Base-by-base conservation (phyloP, 2,329 filamentous ascomycete genomes). In the Hansfordia pulvinata region DNA sequence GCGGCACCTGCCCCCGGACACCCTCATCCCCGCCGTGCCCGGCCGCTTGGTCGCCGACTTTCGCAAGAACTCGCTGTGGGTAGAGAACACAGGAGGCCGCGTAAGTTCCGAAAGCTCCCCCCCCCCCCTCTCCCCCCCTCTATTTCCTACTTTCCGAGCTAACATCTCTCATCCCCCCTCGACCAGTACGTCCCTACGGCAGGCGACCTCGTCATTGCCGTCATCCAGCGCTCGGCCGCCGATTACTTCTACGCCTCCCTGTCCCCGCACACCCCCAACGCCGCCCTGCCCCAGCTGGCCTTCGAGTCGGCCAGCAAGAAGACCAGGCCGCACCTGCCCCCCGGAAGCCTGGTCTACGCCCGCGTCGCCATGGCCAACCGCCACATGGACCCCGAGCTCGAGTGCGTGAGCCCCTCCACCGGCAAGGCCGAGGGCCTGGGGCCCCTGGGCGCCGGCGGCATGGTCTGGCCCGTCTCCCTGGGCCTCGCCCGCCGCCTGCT, bases 281-380 rank as follows among this genome's bases (percentile, higher is more conserved):
- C 81, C 1, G 60, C 81, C 11, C 72, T 96, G 1, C 84, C 82
- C 0, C 81, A 93, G 38, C 66, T 96, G 12, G 73, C 85, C n/a
- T 98, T 98, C 50, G 88, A 96, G 53, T 75, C 76, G 35, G 90
- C 85, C 11, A 84, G 79, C 23, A 90, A 86, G 53, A 96, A 96
- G 58, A 93, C 83, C 3, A 69, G 86, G 2, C 90, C 90, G 1
- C 66, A 82, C 36, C 68, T 96, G 22, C 60, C 64, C 16, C 46
- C 71, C 10, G 84, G 84, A 19, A 74, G 83, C 27, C 58, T 94
- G 16, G 83, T 96, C 19, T 96, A 96, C 56, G 88, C 86, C 19
- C 79, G 88, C 35, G 73, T 98, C 22, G 62, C 69, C 16, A 69
- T 78, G 20, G 77, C 81, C 11, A 78, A 83, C 43, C 76, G 77